A percentile compares a stretch with the other conserved stretches of the same genome.
Conservation (phyloP, 306 rosid genomes). For the Lagenaria siceraria region DNA sequence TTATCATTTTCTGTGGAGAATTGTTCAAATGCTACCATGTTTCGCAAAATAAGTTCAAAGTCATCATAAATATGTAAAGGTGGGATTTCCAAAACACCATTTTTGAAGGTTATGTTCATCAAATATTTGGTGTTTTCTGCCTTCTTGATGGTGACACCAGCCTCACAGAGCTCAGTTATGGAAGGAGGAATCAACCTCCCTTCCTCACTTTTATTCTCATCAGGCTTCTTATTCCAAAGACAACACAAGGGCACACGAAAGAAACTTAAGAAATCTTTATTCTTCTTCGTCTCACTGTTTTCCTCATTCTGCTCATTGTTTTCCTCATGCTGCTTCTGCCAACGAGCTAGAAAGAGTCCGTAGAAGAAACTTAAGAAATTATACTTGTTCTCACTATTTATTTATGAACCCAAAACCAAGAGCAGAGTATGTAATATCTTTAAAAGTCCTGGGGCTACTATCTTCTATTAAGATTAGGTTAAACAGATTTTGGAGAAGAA, state of each 20-base stretch:
- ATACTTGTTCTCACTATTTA: too few relatives aligned
- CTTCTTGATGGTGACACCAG: background rate
- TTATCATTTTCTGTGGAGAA: background rate
- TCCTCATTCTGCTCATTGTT: too few relatives aligned
- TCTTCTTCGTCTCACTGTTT: too few relatives aligned
- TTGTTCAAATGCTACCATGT: background rate
- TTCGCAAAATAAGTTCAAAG: background rate
- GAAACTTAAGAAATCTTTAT: too few relatives aligned
- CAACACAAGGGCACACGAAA: too few relatives aligned
- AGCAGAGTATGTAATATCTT: too few relatives aligned
- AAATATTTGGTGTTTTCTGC: background rate
- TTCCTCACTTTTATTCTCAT: background rate
- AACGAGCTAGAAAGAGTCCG: too few relatives aligned
- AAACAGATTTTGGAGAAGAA: constrained; percentile 29
- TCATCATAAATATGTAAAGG: background rate
- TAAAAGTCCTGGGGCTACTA: background rate
- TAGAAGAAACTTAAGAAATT: too few relatives aligned
- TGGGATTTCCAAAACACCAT: background rate
- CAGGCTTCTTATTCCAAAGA: too few relatives aligned
- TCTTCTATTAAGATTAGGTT: background rate
- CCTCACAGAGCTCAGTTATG: background rate
- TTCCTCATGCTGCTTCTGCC: too few relatives aligned
- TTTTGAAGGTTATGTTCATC: background rate
- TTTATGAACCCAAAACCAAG: too few relatives aligned
- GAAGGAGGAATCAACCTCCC: background rate